These are phyloP conservation scores for Cordia subcordata DNA, from an alignment of 257 asterid genomes.

Conservation along the genomic window DNA sequence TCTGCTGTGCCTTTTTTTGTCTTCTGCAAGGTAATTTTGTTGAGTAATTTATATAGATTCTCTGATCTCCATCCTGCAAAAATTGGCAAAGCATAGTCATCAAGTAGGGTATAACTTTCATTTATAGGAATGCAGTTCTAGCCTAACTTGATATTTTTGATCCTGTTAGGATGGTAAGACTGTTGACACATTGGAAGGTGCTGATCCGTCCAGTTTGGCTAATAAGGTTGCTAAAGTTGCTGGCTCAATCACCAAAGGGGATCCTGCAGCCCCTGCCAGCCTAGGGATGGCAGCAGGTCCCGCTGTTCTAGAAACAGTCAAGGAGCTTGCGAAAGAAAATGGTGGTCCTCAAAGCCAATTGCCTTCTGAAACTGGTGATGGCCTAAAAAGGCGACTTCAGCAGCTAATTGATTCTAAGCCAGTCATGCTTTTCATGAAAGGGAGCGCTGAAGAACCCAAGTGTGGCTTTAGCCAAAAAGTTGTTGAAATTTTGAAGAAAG, in stretches of 20 bases:
- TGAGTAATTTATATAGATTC: not conserved
- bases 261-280: slow-evolving; percentile 97
- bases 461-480: slow-evolving; percentile 95
- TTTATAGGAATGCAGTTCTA: not conserved
- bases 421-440: slow-evolving; percentile 91
- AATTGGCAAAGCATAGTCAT: not conserved
- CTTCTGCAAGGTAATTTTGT: slow-evolving; percentile 65
- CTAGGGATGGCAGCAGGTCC: slow-evolving; percentile 99
- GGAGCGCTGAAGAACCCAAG: slow-evolving; percentile 73
- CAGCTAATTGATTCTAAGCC: slow-evolving; percentile 68
- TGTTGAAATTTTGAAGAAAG: slow-evolving; percentile 79
- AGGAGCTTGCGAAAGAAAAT: slow-evolving; percentile 59
- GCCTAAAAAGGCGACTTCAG: slow-evolving; percentile 47
- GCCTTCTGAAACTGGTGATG: slow-evolving; percentile 33
- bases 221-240: slow-evolving; percentile 95
- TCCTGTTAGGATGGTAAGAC: slow-evolving; percentile 64
- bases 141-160: slow-evolving; percentile 10
- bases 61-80: not conserved
- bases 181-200: slow-evolving; percentile 89
- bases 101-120: not conserved
- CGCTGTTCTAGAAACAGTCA: slow-evolving; percentile 69
- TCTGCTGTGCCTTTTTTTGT: slow-evolving; percentile 92
- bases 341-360: slow-evolving; percentile 19
- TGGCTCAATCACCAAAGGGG: slow-evolving; percentile 61
- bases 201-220: slow-evolving; percentile 93